Conservation (phyloP, 164 flowering plant genomes). For the Piper longum region DNA sequence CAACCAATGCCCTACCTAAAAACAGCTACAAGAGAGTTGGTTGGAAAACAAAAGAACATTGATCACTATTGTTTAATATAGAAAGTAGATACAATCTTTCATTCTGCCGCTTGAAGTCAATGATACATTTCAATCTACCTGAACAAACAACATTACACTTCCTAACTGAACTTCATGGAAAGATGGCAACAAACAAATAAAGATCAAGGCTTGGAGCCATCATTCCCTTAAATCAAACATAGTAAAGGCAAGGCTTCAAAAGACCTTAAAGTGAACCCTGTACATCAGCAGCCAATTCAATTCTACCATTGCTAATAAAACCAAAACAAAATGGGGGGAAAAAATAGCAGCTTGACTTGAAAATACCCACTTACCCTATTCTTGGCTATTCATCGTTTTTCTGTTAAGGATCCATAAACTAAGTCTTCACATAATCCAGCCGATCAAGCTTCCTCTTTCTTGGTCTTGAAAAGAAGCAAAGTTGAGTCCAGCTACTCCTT, state of each 20-base stretch:
- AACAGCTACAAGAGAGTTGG: background rate
- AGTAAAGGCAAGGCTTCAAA: background rate
- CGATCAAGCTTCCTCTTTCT: slow-evolving; percentile 56
- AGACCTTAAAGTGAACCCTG: background rate
- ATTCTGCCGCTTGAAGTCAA: slow-evolving; percentile 7
- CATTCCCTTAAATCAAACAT: background rate
- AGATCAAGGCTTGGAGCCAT: slow-evolving; percentile 7
- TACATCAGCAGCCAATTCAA: background rate
- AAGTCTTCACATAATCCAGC: slow-evolving; percentile 27
- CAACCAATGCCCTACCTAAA: background rate
- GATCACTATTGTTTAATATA: too few relatives aligned
- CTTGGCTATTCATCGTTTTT: background rate
- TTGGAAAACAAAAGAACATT: background rate
- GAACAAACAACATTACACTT: slow-evolving; percentile 4
- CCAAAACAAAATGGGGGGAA: background rate
- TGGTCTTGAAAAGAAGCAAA: slow-evolving; percentile 49
- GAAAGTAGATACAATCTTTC: slow-evolving; percentile 1
- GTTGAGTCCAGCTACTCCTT: slow-evolving; percentile 50
- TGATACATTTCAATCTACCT: slow-evolving; percentile 10
- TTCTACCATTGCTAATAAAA: background rate
- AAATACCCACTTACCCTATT: slow-evolving; percentile 6
- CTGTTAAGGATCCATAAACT: slow-evolving; percentile 4
- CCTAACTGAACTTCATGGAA: slow-evolving; percentile 2
- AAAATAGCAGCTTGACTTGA: background rate
- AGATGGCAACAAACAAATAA: slow-evolving; percentile 4